Evolutionary conservation across 208 protist species (phyloP), one percentile per base, ranked within the genome.

Genomic region (Leishmania guyanensis): DNA sequence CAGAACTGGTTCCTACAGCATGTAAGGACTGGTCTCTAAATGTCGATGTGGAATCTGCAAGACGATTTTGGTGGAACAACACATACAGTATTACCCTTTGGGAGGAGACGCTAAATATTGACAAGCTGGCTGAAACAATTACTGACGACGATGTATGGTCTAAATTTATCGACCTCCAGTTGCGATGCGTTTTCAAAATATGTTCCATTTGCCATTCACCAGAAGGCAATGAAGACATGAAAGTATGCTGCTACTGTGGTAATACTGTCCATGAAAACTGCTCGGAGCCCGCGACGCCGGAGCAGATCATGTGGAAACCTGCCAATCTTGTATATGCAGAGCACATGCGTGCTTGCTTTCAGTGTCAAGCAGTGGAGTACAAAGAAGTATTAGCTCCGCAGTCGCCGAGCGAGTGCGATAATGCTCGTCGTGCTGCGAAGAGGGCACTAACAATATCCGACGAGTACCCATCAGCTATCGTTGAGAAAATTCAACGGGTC

Each of bases 21-120:
- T 96, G 90, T 74, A 72, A 79, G n/a, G 88, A 94, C 54, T 95
- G 93, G 91, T 94, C 91, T 16, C 81, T 95, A 1, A 95, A 96
- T 76, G 79, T 85, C n/a, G 91, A 94, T 70, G 70, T 54, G 3
- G 80, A 81, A 0, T 88, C 91, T 0, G 53, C 73, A 3, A 79
- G 83, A 22, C 75, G 88, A 2, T 97, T 95, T 86, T 95, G 90
- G 91, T 97, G 93, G 92, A 91, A 97, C 78, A 87, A 84, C 33
- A 92, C 85, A 8, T 97, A 94, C 79, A 90, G 78, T 29, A 87
- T 97, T 75, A 93, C 88, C 48, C 79, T 94, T 58, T 97, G 91
- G 91, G 85, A 91, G 48, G 68, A 84, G n/a, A 88, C 75, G 9
- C 74, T 97, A 48, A 81, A 75, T 1, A 69, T 94, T 39, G 75